Evolutionary conservation across 805 yeast genomes (phyloP).

Genomic region (Ogataea pini): DNA sequence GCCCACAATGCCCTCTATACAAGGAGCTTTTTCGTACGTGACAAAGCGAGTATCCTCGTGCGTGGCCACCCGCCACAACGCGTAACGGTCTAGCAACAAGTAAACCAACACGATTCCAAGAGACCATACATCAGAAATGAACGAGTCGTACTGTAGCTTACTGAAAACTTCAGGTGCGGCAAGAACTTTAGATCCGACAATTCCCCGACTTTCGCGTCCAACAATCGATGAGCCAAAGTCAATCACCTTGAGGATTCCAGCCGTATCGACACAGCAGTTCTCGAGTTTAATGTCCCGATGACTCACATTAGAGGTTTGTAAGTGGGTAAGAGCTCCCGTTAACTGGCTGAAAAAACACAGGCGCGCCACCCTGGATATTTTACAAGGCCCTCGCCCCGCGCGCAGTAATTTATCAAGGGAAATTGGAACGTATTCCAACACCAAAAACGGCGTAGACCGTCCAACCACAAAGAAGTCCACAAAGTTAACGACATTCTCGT

Average conservation of each 20-base stretch:
- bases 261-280: constrained; percentile 40
- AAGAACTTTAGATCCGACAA: constrained; percentile 48
- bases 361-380: constrained; percentile 17
- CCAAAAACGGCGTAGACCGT: constrained; percentile 27
- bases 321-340: constrained; percentile 37
- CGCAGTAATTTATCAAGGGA: constrained; percentile 13
- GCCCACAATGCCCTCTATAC: background rate
- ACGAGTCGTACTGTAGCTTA: constrained; percentile 41
- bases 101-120: constrained; percentile 45
- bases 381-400: constrained; percentile 18
- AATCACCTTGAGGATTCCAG: constrained; percentile 42
- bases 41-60: constrained; percentile 17
- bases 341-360: constrained; percentile 45
- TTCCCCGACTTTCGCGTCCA: constrained; percentile 36
- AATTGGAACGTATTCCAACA: constrained; percentile 40
- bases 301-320: constrained; percentile 40
- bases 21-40: constrained; percentile 6
- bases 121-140: constrained; percentile 50
- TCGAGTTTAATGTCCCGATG: constrained; percentile 55
- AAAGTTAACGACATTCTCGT: constrained; percentile 39
- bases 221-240: constrained; percentile 51
- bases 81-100: constrained; percentile 36
- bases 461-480: constrained; percentile 33
- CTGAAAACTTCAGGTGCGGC: constrained; percentile 50
- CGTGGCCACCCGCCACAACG: constrained; percentile 47